Evolutionary conservation across 345 rosid species (phyloP), one percentile per base, ranked within the genome.

Genomic region (Combretum micranthum): DNA sequence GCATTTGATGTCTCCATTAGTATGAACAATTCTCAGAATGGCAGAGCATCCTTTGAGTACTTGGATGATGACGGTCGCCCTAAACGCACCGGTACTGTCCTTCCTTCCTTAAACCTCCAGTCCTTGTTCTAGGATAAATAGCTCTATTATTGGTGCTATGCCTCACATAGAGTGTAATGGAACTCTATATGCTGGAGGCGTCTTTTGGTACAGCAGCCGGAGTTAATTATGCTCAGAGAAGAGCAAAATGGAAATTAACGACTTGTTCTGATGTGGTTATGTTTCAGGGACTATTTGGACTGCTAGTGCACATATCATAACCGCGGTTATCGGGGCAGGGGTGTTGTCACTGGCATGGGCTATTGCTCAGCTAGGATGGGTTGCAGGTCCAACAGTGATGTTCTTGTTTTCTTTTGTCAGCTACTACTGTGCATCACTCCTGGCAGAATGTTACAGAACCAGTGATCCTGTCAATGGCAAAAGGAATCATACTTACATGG

Each of bases 261-360:
- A 4, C 39, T 4, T 32, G 39, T 32, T 7, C 39, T 7, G 32
- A 32, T 32, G 9, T 32, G 6, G 6, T 32, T 32, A 32, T 32
- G 5, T 14, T 26, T 3, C 51, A 74, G 79, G 79, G n/a, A 74
- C 72, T 20, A 37, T 70, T 1, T 74, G 79, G 79, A 74, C 75
- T 1, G 79, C 79, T 20, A 74, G 75, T 63, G 69, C 79, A 15
- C 79, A 74, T 53, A 66, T 74, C 20, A 70, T 75, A 67, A 75
- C 79, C 0, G 79, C 79, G 7, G 74, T 75, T 21, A 75, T 75
- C 9, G 79, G 79, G 2, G 70, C 79, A 12, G 79, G 79, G 12
- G 79, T 75, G 25, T 55, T 75, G 52, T 70, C 79, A 0, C 51
- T 75, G 43, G 79, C 79, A 0, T 75, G 75, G 75, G 72, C 79